Percentiles rank a stretch among this genome's conserved stretches.
Conservation (phyloP, 2,329 filamentous ascomycete genomes). For the Microcyclosporella mali region DNA sequence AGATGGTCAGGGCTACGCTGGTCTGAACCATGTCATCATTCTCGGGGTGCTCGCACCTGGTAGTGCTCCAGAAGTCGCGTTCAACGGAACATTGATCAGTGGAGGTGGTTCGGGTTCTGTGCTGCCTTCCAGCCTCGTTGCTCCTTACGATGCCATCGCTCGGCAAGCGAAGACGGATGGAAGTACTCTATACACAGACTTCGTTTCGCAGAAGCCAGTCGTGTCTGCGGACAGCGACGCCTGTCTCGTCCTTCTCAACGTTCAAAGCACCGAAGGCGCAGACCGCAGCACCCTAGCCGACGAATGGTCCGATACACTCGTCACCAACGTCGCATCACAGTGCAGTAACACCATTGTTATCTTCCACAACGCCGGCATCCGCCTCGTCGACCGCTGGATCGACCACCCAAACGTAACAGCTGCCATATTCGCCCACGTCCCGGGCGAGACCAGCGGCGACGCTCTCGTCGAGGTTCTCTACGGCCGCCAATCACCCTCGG, state of each 20-base stretch:
- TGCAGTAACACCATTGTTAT: slow-evolving; percentile 29
- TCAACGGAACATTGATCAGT: slow-evolving; percentile 25
- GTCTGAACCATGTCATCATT: slow-evolving; percentile 10
- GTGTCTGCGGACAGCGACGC: slow-evolving; percentile 20
- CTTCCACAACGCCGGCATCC: slow-evolving; percentile 28
- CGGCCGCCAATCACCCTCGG: slow-evolving; percentile 24
- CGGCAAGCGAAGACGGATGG: slow-evolving; percentile 22
- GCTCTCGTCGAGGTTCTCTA: slow-evolving; percentile 21
- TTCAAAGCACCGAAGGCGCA: slow-evolving; percentile 22
- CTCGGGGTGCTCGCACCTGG: slow-evolving; percentile 5
- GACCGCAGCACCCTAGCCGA: slow-evolving; percentile 26
- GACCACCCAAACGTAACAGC: slow-evolving; percentile 23
- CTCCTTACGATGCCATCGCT: slow-evolving; percentile 26
- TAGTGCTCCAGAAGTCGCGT: slow-evolving; percentile 18
- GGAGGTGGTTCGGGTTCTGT: slow-evolving; percentile 28
- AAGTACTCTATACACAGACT: slow-evolving; percentile 23
- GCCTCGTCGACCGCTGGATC: slow-evolving; percentile 27
- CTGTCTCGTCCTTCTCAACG: slow-evolving; percentile 30
- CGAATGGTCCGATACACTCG: slow-evolving; percentile 23
- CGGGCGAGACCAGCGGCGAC: slow-evolving; percentile 20
- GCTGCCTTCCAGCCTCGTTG: slow-evolving; percentile 19
- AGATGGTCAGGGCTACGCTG: slow-evolving; percentile 9
- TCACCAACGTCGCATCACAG: slow-evolving; percentile 26
- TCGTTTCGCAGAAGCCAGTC: slow-evolving; percentile 19
- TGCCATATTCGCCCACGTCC: slow-evolving; percentile 15